Base-by-base conservation (phyloP, 441 rosid species). In the Adansonia gregorii region DNA sequence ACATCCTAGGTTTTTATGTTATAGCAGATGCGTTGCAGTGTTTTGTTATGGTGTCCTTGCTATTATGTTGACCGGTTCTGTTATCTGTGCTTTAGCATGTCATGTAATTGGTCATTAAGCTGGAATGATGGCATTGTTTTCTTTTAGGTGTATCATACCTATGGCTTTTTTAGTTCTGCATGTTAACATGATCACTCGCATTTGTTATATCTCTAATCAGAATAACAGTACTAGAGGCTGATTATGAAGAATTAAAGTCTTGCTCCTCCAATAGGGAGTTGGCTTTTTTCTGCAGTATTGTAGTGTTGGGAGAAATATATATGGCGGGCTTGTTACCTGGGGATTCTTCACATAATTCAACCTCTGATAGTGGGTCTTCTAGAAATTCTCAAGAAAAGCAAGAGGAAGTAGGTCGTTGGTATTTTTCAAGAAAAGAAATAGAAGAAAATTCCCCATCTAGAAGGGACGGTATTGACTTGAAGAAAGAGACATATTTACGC, bases 371-470 rank as follows among this genome's bases (percentile, higher is more conserved):
- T 43, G 81, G 87, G 51, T 81, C 81, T n/a, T 84, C 87, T 1
- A 83, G 84, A 76, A 78, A 72, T 79, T 81, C 87, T 55, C 85
- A 80, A 45, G 92, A 90, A 24, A 83, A 80, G 75, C 83, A 78
- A 41, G 94, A 87, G 52, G 97, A 86, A 71, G 88, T 61, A 39
- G 85, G 90, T 68, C 87, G 88, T 69, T 94, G 97, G 98, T 94
- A 94, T 83, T 86, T 91, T 73, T 88, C 88, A 5, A 87, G 94
- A 69, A 91, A 86, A 81, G 97, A 94, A 78, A 91, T 92, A 70
- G 98, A 94, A 75, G 98, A 94, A 78, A 64, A 82, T 65, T 91
- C 97, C 15, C 95, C 97, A 0, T 94, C 98, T 2, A 89, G 92
- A 85, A 82, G 78, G 76, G 98, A 94, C 82, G 87, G 85, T 39